These are phyloP conservation scores for Onygenales sp. DNA, from an alignment of 2,329 filamentous ascomycete genomes.

Conservation along the genomic window DNA sequence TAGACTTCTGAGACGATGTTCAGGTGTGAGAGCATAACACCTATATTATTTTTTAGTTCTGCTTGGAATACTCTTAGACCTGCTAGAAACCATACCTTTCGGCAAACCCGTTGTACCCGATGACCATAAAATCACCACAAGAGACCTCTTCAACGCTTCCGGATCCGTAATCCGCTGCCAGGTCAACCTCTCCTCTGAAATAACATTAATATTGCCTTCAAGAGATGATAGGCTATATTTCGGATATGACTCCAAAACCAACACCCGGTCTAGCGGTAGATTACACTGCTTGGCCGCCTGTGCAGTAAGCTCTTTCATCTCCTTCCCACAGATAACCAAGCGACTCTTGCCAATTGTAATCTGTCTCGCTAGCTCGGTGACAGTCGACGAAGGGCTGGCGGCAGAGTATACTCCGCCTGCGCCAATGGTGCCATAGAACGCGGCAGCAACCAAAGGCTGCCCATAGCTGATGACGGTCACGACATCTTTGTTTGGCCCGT, in stretches of 20 bases:
- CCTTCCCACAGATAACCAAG: conserved; percentile 1
- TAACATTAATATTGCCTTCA: neutral
- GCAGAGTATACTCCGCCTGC: conserved; percentile 2
- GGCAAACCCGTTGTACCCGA: conserved; percentile 1
- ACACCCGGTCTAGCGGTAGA: neutral
- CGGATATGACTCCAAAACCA: neutral
- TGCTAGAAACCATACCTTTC: neutral
- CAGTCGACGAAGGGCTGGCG: conserved; percentile 1
- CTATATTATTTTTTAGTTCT: neutral
- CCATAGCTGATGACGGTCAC: conserved; percentile 1
- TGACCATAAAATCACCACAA: conserved; percentile 2
- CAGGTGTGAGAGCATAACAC: neutral
- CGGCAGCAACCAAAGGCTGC: neutral
- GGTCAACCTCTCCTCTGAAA: neutral
- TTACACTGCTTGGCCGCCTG: conserved; percentile 2
- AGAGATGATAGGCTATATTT: neutral
- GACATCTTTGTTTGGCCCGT: neutral
- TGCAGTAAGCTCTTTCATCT: neutral
- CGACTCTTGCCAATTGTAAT: conserved; percentile 1
- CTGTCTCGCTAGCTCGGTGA: neutral
- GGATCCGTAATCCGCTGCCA: conserved; percentile 2
- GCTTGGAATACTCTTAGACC: neutral
- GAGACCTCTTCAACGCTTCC: neutral
- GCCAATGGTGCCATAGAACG: neutral
- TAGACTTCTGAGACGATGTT: conserved; percentile 1